Evolutionary conservation across 306 rosid genomes (phyloP).

Genomic region (Oemleria cerasiformis): DNA sequence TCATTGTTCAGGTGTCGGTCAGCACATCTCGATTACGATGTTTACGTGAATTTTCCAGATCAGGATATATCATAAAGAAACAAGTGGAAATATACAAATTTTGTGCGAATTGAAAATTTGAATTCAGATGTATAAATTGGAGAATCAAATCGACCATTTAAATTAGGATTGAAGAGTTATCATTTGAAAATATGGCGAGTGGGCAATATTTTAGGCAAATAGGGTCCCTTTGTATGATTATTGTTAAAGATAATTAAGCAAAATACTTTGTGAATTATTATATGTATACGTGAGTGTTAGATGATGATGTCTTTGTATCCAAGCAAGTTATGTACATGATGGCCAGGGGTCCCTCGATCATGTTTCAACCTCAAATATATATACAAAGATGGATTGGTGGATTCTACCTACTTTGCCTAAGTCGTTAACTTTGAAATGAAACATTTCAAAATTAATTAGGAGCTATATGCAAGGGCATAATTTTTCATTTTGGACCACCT

Average conservation of each 20-base stretch:
- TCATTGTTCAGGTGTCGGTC: too few species aligned
- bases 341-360: constrained; percentile 35
- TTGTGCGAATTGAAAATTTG: not conserved
- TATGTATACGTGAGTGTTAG: not conserved
- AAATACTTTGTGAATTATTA: constrained; percentile 22
- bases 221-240: not conserved
- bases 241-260: constrained; percentile 27
- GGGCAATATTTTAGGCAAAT: not conserved
- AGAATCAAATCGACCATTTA: too few species aligned
- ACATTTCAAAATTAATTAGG: constrained; percentile 4
- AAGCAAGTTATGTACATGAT: constrained; percentile 50
- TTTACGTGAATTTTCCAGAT: too few species aligned
- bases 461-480: constrained; percentile 9
- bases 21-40: too few species aligned
- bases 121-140: too few species aligned
- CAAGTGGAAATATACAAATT: not conserved
- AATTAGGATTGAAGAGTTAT: not conserved
- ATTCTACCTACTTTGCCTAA: constrained; percentile 20
- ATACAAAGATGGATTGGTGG: not conserved
- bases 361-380: not conserved
- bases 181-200: not conserved
- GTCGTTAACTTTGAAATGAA: constrained; percentile 41
- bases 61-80: too few species aligned
- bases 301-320: constrained; percentile 40
- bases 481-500: too few species aligned